These are phyloP conservation scores for Potentilla sterilis DNA, from an alignment of 306 rosid genomes.

Conservation along the genomic window DNA sequence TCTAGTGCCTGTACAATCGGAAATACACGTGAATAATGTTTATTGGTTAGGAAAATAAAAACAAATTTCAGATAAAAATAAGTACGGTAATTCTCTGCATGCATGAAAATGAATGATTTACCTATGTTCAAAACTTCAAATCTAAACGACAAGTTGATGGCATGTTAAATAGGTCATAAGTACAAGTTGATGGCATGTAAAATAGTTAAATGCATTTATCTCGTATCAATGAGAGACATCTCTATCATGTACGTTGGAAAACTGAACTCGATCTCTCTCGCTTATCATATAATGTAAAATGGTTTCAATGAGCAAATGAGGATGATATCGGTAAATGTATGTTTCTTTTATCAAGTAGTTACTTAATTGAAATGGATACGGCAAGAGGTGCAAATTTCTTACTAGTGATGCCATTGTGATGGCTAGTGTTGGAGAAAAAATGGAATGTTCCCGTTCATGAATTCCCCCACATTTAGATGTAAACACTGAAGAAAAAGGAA, in stretches of 20 bases:
- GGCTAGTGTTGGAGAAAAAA: too few relatives aligned
- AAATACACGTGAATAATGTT: neutral
- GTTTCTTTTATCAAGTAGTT: neutral
- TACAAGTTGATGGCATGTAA: neutral
- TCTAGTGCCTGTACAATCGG: neutral
- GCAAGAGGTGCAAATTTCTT: neutral
- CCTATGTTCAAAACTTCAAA: neutral
- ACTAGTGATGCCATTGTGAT: neutral
- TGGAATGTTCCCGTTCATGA: too few relatives aligned
- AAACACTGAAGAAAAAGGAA: too few relatives aligned
- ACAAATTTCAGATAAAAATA: neutral
- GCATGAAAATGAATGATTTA: neutral
- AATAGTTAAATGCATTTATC: neutral
- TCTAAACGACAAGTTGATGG: neutral
- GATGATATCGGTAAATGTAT: neutral
- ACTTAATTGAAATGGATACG: neutral
- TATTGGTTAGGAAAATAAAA: neutral
- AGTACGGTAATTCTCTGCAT: neutral
- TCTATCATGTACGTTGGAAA: neutral
- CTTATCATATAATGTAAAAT: neutral
- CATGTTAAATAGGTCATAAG: neutral
- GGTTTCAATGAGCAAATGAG: neutral
- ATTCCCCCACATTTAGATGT: too few relatives aligned
- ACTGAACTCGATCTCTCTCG: neutral
- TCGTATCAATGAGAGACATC: neutral